These are phyloP conservation scores for Sugiyamaella lignohabitans DNA, from an alignment of 805 yeast genomes.

Conservation along the genomic window DNA sequence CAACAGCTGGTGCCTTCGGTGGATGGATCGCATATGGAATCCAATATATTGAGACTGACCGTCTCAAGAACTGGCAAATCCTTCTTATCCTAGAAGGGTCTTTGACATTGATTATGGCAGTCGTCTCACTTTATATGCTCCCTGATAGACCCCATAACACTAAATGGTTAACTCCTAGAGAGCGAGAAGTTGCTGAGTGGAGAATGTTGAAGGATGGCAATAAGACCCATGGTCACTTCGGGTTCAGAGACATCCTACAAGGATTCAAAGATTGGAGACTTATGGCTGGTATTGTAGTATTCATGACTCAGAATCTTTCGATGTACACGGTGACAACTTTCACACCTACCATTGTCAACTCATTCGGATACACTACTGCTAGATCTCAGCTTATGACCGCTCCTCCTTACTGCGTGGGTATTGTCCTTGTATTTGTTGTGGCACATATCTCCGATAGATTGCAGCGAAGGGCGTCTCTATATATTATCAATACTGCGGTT, in stretches of 20 bases:
- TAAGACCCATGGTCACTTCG: slow-evolving; percentile 12
- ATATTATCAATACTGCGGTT: slow-evolving; percentile 4
- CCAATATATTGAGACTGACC: background rate
- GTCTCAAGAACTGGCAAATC: background rate
- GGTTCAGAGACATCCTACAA: slow-evolving; percentile 4
- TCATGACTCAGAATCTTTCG: slow-evolving; percentile 23
- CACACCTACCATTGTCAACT: slow-evolving; percentile 40
- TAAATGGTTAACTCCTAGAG: slow-evolving; percentile 2
- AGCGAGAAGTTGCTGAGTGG: slow-evolving; percentile 6
- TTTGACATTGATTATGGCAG: background rate
- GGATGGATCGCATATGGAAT: background rate
- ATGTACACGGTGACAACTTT: slow-evolving; percentile 33
- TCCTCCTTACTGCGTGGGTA: slow-evolving; percentile 26
- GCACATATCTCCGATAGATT: slow-evolving; percentile 9
- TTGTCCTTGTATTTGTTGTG: slow-evolving; percentile 9
- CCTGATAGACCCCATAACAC: background rate
- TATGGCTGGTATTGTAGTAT: slow-evolving; percentile 1
- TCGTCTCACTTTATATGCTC: background rate
- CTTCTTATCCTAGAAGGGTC: background rate
- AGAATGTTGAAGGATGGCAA: slow-evolving; percentile 12
- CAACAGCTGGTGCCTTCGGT: background rate
- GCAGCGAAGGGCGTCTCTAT: slow-evolving; percentile 4
- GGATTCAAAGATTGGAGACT: slow-evolving; percentile 9
- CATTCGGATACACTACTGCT: slow-evolving; percentile 39
- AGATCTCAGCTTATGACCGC: slow-evolving; percentile 41